These are phyloP conservation scores for Chlamydomonas sp. DNA, from an alignment of 139 green algal genomes.

Conservation along the genomic window DNA sequence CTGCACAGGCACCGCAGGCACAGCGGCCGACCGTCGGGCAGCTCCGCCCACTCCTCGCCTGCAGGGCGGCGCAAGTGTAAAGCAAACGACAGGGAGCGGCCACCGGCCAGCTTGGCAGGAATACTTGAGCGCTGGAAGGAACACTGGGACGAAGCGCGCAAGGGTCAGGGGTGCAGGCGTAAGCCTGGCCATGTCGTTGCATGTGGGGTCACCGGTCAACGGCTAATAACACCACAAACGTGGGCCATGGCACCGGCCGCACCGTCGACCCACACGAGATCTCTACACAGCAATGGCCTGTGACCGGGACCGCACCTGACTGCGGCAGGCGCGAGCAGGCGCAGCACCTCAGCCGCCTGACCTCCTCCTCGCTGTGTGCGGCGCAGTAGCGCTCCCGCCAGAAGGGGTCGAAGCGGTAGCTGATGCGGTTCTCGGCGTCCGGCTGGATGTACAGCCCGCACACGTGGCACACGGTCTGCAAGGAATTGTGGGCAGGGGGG, in stretches of 20 bases:
- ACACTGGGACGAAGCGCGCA: neutral
- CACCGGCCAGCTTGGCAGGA: neutral
- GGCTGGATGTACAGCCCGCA: conserved; percentile 65
- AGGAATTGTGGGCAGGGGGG: conserved; percentile 50
- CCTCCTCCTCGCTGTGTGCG: conserved; percentile 64
- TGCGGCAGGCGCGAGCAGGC: conserved; percentile 68
- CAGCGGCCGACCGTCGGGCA: conserved; percentile 80
- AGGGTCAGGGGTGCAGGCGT: neutral
- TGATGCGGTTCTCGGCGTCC: conserved; percentile 48
- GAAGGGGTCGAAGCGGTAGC: conserved; percentile 68
- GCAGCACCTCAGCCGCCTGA: conserved; percentile 66
- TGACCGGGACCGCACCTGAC: conserved; percentile 5
- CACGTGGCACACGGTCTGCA: conserved; percentile 71
- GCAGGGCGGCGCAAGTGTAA: neutral
- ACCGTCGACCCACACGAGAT: too few species aligned
- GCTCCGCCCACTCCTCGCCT: conserved; percentile 40
- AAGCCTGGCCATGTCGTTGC: neutral
- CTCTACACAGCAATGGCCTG: too few species aligned
- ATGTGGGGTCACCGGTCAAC: neutral
- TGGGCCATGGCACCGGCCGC: too few species aligned
- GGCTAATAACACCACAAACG: too few species aligned
- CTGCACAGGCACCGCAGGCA: conserved; percentile 83
- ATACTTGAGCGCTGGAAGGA: neutral
- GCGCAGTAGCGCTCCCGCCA: conserved; percentile 72
- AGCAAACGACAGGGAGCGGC: too few species aligned